Evolutionary conservation across 1,139 yeast genomes (phyloP), one percentile per base, ranked within the genome.

Genomic region (Taphrina wiesneri): DNA sequence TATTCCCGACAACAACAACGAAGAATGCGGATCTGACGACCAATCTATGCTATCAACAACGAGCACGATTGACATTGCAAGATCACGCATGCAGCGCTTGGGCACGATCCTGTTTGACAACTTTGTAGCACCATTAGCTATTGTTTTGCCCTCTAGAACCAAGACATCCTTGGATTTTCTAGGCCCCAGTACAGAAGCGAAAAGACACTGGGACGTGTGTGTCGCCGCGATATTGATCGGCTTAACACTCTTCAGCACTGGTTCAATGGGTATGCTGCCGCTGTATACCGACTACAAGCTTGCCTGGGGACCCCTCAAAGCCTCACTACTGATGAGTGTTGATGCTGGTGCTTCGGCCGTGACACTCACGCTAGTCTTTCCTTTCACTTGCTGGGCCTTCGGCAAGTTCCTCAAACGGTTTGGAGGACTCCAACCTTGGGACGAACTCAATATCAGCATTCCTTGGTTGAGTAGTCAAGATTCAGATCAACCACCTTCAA

Each of bases 271-370:
- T 19, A 41, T 65, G 46, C 47, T 65, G 34, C 66, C 67, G 11
- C 51, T 65, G 3, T 61, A 65, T 36, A 53, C 67, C 19, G 67
- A 65, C 25, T 60, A 51, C 47, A 36, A 47, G 36, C 46, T 65
- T 17, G 30, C 23, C 3, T 65, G 67, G 67, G 65, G 66, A 15
- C 63, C 67, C 3, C 47, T 65, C 15, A 60, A 60, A 53, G 65
- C 65, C 15, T 59, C 65, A 6, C 23, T 61, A 4, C 56, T 65
- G 43, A 53, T 65, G 32, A 62, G 62, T 13, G 61, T 56, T 25
- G 67, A 65, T 36, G 57, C 67, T 11, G 60, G 63, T 30, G 66
- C 67, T 17, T 61, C 66, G 17, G 65, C 65, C 11, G 30, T 65
- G 5, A 61, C 67, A 2, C 53, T 65, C 41, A 62, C 65, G 17